These are phyloP conservation scores for Tranzscheliella williamsii DNA, from an alignment of 1,284 basidiomycete species.

Conservation along the genomic window DNA sequence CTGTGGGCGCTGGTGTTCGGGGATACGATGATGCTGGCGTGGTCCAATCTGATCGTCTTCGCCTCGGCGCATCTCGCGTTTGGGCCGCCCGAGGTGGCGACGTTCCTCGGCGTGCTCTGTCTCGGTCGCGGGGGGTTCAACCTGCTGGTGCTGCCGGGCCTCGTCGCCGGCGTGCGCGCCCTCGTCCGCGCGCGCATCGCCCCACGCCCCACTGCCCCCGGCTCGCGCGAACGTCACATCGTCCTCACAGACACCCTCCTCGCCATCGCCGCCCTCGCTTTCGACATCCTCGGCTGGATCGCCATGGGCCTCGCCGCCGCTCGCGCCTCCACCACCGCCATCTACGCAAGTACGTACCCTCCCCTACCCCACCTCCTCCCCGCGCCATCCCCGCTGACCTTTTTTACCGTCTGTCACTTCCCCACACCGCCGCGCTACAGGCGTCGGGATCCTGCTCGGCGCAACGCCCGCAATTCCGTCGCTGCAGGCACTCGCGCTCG, in stretches of 20 bases:
- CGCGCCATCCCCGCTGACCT: background rate
- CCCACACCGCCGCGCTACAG: background rate
- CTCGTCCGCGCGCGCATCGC: conserved; percentile 10
- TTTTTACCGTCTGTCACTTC: too few species aligned
- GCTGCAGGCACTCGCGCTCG: conserved; percentile 22
- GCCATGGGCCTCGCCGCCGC: conserved; percentile 17
- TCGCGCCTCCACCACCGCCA: conserved; percentile 4
- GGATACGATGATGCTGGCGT: conserved; percentile 14
- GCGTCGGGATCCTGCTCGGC: conserved; percentile 6
- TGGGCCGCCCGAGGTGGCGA: conserved; percentile 12
- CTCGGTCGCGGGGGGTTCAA: conserved; percentile 11
- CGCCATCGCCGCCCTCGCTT: conserved; percentile 6
- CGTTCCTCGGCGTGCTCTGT: conserved; percentile 11
- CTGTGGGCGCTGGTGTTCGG: conserved; percentile 6
- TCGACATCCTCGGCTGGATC: conserved; percentile 11
- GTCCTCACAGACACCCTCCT: conserved; percentile 19
- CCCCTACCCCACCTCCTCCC: background rate
- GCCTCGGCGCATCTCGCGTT: conserved; percentile 20
- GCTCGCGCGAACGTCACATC: conserved; percentile 21
- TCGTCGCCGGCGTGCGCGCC: conserved; percentile 8
- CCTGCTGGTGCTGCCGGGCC: conserved; percentile 9
- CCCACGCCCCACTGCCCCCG: background rate
- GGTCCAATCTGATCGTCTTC: conserved; percentile 23
- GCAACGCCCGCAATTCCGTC: conserved; percentile 11
- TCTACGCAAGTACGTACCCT: conserved; percentile 27